phyloP scores from a whole-genome alignment of 768 basidiomycete genomes.

The Mycena vitilis region DNA sequence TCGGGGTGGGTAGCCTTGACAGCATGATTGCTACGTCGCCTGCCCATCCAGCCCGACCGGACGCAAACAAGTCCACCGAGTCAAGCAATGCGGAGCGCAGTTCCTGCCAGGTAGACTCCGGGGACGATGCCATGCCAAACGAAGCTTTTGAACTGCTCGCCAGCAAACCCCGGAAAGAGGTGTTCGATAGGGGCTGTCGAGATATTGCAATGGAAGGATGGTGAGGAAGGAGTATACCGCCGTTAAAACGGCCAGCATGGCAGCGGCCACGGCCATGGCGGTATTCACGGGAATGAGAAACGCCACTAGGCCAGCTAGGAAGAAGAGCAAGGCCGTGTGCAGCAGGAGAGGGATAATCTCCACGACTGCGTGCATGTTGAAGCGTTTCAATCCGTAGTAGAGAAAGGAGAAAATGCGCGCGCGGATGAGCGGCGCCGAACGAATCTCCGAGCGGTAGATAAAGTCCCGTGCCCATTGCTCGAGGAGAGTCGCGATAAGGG shows the following conservation, averaged over 20 bases:
- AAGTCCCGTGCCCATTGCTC: neutral
- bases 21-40: no score
- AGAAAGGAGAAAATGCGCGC: neutral
- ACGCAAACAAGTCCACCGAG: no score
- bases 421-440: neutral
- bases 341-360: neutral
- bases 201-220: neutral
- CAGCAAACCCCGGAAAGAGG: neutral
- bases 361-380: neutral
- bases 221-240: neutral
- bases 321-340: neutral
- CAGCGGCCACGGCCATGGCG: neutral
- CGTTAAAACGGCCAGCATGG: neutral
- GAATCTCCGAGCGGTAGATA: neutral
- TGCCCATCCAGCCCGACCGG: no score
- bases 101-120: no score
- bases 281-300: neutral
- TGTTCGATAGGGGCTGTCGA: conserved; percentile 4
- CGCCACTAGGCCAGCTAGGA: neutral
- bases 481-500: conserved; percentile 1
- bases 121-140: no score
- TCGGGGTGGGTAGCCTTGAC: neutral
- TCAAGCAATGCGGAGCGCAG: no score
- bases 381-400: neutral
- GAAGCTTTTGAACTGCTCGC: neutral